phyloP scores from a whole-genome alignment of 768 basidiomycete genomes.

The Hemileccinum rubropunctum region DNA sequence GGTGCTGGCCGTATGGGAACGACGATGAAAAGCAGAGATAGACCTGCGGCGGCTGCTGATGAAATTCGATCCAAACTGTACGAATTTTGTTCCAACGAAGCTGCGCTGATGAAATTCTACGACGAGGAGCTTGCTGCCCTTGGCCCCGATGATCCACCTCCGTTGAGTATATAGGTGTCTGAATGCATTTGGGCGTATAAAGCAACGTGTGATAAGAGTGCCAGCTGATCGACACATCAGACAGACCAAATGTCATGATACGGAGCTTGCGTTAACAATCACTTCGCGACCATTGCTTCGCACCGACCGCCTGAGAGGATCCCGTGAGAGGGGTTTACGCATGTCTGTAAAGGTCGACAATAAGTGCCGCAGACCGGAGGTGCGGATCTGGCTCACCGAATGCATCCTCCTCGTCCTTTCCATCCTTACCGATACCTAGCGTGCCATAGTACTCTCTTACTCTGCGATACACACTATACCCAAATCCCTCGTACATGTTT shows the following conservation, averaged over 20 bases:
- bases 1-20: slow-evolving; percentile 63
- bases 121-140: slow-evolving; percentile 62
- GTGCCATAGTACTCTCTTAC: slow-evolving; percentile 89
- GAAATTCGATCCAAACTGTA: slow-evolving; percentile 58
- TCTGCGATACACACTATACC: slow-evolving; percentile 88
- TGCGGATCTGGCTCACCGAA: slow-evolving; percentile 62
- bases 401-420: slow-evolving; percentile 83
- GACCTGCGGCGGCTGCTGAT: slow-evolving; percentile 58
- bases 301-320: slow-evolving; percentile 60
- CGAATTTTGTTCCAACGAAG: slow-evolving; percentile 62
- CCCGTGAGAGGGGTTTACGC: slow-evolving; percentile 72
- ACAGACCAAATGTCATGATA: slow-evolving; percentile 30
- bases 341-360: slow-evolving; percentile 41
- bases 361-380: background rate
- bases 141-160: slow-evolving; percentile 39
- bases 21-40: slow-evolving; percentile 52
- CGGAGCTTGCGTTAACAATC: slow-evolving; percentile 47
- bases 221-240: slow-evolving; percentile 3
- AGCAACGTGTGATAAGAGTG: slow-evolving; percentile 7
- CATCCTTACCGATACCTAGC: slow-evolving; percentile 72
- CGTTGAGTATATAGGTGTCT: slow-evolving; percentile 40
- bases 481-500: slow-evolving; percentile 87
- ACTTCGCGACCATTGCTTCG: slow-evolving; percentile 72
- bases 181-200: slow-evolving; percentile 10
- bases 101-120: slow-evolving; percentile 62